phyloP scores from a whole-genome alignment of 768 basidiomycete species.

The Suillus paluster region DNA sequence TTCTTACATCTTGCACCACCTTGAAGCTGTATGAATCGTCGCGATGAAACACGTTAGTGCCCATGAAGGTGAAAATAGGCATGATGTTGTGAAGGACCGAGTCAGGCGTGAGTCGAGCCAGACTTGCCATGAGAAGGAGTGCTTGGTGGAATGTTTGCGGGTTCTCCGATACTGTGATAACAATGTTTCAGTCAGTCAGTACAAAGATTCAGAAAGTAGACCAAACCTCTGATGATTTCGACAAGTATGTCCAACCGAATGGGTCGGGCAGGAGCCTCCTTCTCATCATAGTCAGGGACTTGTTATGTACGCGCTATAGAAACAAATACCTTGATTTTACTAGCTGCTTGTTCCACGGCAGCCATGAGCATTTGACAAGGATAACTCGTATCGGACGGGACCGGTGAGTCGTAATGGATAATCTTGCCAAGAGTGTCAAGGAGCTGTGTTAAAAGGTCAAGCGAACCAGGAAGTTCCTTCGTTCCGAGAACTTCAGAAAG shows the following conservation, averaged over 20 bases:
- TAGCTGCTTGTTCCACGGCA: conserved; percentile 70
- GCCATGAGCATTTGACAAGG: conserved; percentile 85
- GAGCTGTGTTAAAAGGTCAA: conserved; percentile 71
- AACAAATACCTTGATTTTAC: conserved; percentile 54
- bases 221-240: conserved; percentile 78
- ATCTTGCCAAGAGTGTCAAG: conserved; percentile 75
- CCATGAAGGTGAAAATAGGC: conserved; percentile 99
- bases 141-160: conserved; percentile 96
- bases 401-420: conserved; percentile 55
- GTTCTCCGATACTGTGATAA: conserved; percentile 72
- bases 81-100: conserved; percentile 94
- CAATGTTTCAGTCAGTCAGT: conserved; percentile 6
- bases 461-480: conserved; percentile 66
- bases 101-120: conserved; percentile 86
- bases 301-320: neutral
- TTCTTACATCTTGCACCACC: conserved; percentile 85
- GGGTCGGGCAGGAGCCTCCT: conserved; percentile 61
- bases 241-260: conserved; percentile 86
- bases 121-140: conserved; percentile 80
- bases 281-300: conserved; percentile 4
- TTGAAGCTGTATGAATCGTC: conserved; percentile 96
- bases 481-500: conserved; percentile 74
- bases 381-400: conserved; percentile 72
- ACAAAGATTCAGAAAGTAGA: neutral
- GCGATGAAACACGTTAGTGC: conserved; percentile 95